Evolutionary conservation across 2,329 filamentous ascomycete genomes (phyloP), one percentile per base, ranked within the genome.

Genomic region (Davidsoniella eucalypti): DNA sequence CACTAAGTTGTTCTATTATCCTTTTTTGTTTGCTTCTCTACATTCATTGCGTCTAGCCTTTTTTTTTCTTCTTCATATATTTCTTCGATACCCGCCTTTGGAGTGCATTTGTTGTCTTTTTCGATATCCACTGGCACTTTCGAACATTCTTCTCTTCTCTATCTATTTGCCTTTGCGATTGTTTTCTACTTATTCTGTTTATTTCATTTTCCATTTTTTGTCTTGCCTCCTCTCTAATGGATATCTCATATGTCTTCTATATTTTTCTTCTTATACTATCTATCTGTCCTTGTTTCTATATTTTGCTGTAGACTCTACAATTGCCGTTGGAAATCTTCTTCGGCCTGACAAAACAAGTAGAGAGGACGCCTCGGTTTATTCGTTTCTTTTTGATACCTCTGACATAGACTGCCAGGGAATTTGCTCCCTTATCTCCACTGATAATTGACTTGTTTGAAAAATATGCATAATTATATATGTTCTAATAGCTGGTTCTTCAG

Each of bases 161-260:
- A 25, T 40, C 9, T 40, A 40, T 49, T 29, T 39, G 14, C 41
- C 5, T 17, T 40, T 18, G 14, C 23, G 39, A 47, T 41, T n/a
- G 41, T 47, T 47, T 37, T 9, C 23, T 16, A 36, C 17, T 44
- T 38, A 12, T 50, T 48, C 18, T 40, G 36, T 45, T 40, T 52
- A 21, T 49, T 56, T 52, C 55, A 55, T 17, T 54, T 55, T 47
- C 14, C 52, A 18, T 47, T 37, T 51, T 51, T 26, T 16, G 16
- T 37, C 36, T 39, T 21, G 36, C 9, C 40, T 21, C 40, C 33
- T 52, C 25, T 37, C n/a, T 47, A 40, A 16, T 23, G 33, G 21
- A 26, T 16, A 42, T 26, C 12, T n/a, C n/a, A 9, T 21, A 16
- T 50, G 40, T 25, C 17, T 38, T 25, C 16, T 23, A 10, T n/a